Evolutionary conservation across 2,329 filamentous ascomycete genomes (phyloP).

Genomic region (Myrmaecium sp.): DNA sequence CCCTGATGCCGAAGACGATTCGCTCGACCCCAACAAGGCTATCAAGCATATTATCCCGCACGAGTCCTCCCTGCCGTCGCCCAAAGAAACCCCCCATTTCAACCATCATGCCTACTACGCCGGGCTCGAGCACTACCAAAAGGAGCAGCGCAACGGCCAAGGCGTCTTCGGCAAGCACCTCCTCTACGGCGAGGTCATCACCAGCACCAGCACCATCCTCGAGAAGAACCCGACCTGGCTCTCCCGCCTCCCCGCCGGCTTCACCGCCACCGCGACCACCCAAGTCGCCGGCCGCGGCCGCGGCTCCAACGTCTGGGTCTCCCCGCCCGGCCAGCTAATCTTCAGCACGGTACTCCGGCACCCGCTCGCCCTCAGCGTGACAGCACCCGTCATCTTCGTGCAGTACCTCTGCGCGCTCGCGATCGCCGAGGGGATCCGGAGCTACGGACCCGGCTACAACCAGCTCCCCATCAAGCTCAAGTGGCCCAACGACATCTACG

Average conservation of each 20-base stretch:
- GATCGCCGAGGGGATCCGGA: conserved; percentile 65
- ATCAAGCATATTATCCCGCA: conserved; percentile 62
- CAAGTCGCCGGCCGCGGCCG: conserved; percentile 80
- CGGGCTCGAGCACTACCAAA: conserved; percentile 51
- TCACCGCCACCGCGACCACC: conserved; percentile 71
- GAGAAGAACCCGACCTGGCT: conserved; percentile 82
- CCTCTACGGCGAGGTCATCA: conserved; percentile 81
- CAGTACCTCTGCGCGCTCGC: conserved; percentile 87
- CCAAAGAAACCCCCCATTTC: conserved; percentile 67
- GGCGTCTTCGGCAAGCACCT: conserved; percentile 57
- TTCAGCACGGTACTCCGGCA: conserved; percentile 84
- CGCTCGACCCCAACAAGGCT: conserved; percentile 57
- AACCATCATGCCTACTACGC: conserved; percentile 66
- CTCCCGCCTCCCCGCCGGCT: conserved; percentile 62
- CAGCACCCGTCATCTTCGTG: conserved; percentile 74
- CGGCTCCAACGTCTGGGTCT: conserved; percentile 88
- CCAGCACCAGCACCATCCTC: conserved; percentile 81
- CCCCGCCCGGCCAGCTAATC: conserved; percentile 69
- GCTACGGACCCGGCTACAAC: conserved; percentile 61
- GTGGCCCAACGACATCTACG: conserved; percentile 85
- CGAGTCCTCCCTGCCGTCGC: conserved; percentile 46
- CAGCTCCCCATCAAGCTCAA: conserved; percentile 71
- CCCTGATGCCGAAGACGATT: conserved; percentile 32
- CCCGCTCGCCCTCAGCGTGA: conserved; percentile 50
- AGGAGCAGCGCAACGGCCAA: conserved; percentile 36